These are phyloP conservation scores for Vachellia collinsii DNA, from an alignment of 306 rosid genomes.

Conservation along the genomic window DNA sequence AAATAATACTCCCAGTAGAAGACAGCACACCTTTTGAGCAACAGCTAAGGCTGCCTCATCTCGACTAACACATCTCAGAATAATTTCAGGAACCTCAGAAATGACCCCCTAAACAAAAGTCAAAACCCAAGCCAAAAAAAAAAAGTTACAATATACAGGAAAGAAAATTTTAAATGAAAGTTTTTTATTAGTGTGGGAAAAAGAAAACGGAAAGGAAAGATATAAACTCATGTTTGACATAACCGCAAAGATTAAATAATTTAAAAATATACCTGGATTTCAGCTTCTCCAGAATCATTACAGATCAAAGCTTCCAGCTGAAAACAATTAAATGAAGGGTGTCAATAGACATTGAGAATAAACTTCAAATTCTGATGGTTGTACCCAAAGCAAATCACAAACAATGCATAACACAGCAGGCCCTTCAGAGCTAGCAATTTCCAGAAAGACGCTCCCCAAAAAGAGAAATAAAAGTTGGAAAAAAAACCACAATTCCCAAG, in stretches of 20 bases:
- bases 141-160: constrained; percentile 17
- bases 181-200: not conserved
- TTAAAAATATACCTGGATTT: constrained; percentile 71
- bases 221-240: not conserved
- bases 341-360: constrained; percentile 29
- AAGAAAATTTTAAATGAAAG: not conserved
- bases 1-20: constrained; percentile 5
- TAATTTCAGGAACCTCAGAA: constrained; percentile 93
- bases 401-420: constrained; percentile 27
- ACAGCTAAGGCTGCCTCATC: constrained; percentile 99
- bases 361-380: not conserved
- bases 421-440: not conserved
- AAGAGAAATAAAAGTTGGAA: not conserved
- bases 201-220: constrained; percentile 4
- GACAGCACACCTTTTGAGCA: constrained; percentile 80
- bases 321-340: constrained; percentile 38
- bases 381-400: not conserved
- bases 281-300: constrained; percentile 73
- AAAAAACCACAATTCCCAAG: not conserved
- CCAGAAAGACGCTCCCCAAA: not conserved
- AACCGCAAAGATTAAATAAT: not conserved
- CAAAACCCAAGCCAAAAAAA: constrained; percentile 26
- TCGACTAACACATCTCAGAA: constrained; percentile 85
- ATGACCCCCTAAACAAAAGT: constrained; percentile 64
- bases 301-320: constrained; percentile 86